A percentile compares a stretch with the other conserved stretches of the same genome.
These are phyloP conservation scores for Metschnikowia rubicola DNA, from an alignment of 805 yeast species.

Conservation along the genomic window DNA sequence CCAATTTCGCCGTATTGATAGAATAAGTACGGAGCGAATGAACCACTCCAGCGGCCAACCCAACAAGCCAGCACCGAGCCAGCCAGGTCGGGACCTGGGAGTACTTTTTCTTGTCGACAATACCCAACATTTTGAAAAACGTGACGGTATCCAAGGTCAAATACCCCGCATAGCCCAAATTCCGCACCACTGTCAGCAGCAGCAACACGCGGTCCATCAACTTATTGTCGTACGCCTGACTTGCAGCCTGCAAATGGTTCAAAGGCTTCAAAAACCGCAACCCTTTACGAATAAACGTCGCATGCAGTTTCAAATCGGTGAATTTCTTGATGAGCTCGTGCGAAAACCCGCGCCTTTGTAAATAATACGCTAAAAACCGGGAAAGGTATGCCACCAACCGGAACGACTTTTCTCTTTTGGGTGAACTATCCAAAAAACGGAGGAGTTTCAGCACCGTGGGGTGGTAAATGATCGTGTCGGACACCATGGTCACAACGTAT, in stretches of 20 bases:
- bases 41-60: constrained; percentile 59
- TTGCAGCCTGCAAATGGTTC: constrained; percentile 64
- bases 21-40: constrained; percentile 56
- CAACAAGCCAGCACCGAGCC: constrained; percentile 74
- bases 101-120: constrained; percentile 47
- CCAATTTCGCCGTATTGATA: constrained; percentile 39
- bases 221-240: constrained; percentile 65
- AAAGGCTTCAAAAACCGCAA: constrained; percentile 82
- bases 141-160: constrained; percentile 61
- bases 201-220: constrained; percentile 59
- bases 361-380: constrained; percentile 64
- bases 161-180: constrained; percentile 61
- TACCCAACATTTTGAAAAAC: constrained; percentile 57
- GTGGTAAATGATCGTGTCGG: constrained; percentile 67
- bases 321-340: constrained; percentile 45
- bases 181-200: constrained; percentile 50
- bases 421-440: constrained; percentile 59
- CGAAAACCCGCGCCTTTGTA: constrained; percentile 53
- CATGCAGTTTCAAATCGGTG: constrained; percentile 56
- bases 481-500: constrained; percentile 45
- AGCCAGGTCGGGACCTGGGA: constrained; percentile 54
- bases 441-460: constrained; percentile 64
- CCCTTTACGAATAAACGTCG: constrained; percentile 74
- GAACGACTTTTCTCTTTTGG: constrained; percentile 78
- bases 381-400: constrained; percentile 79